A percentile compares a stretch with the other conserved stretches of the same genome.
These are phyloP conservation scores for Eucalyptus victrix DNA, from an alignment of 345 rosid species.

Conservation along the genomic window DNA sequence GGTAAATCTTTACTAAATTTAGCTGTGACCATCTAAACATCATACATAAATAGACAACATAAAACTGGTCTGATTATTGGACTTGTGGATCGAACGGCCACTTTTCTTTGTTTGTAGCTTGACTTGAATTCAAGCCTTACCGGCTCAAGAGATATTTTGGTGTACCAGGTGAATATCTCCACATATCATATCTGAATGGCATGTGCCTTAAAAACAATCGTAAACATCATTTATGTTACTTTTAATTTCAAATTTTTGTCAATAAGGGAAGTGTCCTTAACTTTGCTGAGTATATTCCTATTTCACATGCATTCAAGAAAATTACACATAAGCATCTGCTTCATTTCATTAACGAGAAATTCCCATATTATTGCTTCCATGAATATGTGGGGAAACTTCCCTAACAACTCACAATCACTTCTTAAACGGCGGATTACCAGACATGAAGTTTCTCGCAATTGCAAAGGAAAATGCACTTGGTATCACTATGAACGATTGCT, in stretches of 20 bases:
- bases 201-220: background rate
- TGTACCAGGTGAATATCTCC: background rate
- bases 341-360: background rate
- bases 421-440: background rate
- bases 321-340: background rate
- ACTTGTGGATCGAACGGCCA: background rate
- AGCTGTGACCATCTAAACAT: background rate
- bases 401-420: background rate
- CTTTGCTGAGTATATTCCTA: background rate
- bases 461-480: background rate
- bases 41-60: background rate
- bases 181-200: background rate
- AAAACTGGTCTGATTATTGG: background rate
- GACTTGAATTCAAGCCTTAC: background rate
- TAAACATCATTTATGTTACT: background rate
- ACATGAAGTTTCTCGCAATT: background rate
- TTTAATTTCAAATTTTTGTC: background rate
- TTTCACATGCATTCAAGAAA: background rate
- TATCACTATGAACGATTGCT: background rate
- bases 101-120: background rate
- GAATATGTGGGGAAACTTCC: background rate
- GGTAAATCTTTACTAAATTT: background rate
- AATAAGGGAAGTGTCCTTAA: background rate
- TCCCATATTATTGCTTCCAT: background rate
- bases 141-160: background rate